phyloP scores from a whole-genome alignment of 345 rosid species.

The Lepidium didymum region DNA sequence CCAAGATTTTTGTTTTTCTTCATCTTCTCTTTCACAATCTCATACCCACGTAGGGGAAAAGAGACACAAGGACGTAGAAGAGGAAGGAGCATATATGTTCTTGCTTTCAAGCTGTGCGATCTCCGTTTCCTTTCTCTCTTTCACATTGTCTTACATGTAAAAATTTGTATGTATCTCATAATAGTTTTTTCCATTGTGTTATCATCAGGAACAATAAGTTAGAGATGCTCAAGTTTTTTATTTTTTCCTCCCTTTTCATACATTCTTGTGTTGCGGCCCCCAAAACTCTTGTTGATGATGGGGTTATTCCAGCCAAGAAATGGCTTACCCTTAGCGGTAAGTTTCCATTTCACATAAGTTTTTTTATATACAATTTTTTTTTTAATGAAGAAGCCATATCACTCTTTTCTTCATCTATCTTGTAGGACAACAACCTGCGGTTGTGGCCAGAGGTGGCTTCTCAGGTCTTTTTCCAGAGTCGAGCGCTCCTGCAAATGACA shows the following conservation, averaged over 20 bases:
- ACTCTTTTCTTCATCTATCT: not conserved
- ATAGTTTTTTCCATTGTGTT: not conserved
- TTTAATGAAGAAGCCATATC: not conserved
- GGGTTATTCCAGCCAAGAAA: slow-evolving; percentile 28
- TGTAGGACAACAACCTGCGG: slow-evolving; percentile 49
- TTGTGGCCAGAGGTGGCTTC: slow-evolving; percentile 78
- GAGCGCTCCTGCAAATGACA: slow-evolving; percentile 33
- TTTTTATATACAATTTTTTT: not conserved
- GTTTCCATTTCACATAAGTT: not conserved
- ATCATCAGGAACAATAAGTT: slow-evolving; percentile 1
- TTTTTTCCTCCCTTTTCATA: slow-evolving; percentile 40
- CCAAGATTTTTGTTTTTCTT: slow-evolving; percentile 7
- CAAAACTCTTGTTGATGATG: not conserved
- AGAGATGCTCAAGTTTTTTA: slow-evolving; percentile 44
- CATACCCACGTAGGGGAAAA: not conserved
- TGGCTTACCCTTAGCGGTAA: slow-evolving; percentile 61
- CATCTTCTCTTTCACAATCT: slow-evolving; percentile 11
- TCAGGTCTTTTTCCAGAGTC: slow-evolving; percentile 78
- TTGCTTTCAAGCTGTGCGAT: slow-evolving; percentile 3
- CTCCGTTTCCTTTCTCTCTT: not conserved
- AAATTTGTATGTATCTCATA: not conserved
- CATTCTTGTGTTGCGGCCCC: slow-evolving; percentile 31
- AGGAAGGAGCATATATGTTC: slow-evolving; percentile 21
- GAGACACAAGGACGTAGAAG: slow-evolving; percentile 14
- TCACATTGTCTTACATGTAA: not conserved